Conservation (phyloP, 73 alveolate genomes). For the Symbiodinium natans region DNA sequence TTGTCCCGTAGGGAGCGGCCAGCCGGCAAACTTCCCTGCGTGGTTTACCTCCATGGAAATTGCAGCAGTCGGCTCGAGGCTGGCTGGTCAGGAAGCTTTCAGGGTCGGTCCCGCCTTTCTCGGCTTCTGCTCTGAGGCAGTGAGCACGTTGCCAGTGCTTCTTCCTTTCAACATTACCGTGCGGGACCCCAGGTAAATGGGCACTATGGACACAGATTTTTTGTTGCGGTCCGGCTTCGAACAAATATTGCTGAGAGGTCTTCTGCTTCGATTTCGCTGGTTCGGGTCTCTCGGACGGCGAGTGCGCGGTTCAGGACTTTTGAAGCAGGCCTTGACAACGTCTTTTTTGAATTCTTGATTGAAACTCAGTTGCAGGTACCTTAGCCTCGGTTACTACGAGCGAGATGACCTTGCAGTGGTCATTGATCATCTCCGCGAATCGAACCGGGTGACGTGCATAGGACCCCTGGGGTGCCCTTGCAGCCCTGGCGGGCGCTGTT, state of each 20-base stretch:
- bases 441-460: conserved; percentile 96
- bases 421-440: conserved; percentile 97
- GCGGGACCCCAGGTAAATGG: not conserved
- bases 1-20: conserved; percentile 84
- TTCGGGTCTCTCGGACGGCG: conserved; percentile 94
- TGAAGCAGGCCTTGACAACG: too few species aligned
- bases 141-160: conserved; percentile 79
- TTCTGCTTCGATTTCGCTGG: conserved; percentile 99
- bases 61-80: conserved; percentile 98
- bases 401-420: conserved; percentile 98
- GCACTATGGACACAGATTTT: not conserved
- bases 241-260: too few species aligned
- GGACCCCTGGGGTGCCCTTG: conserved; percentile 96
- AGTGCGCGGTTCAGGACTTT: conserved; percentile 36
- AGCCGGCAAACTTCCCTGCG: conserved; percentile 97
- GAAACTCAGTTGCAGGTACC: conserved; percentile 85
- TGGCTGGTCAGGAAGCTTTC: conserved; percentile 94
- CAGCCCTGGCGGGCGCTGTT: not conserved
- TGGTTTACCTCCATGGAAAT: conserved; percentile 97
- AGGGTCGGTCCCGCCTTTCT: conserved; percentile 3
- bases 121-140: conserved; percentile 12
- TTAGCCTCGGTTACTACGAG: conserved; percentile 98
- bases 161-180: conserved; percentile 92
- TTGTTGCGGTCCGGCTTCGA: not conserved
- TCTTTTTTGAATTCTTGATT: too few species aligned